A percentile compares a stretch with the other conserved stretches of the same genome.
These are phyloP conservation scores for Xylariaceae sp. DNA, from an alignment of 2,329 filamentous ascomycete genomes.

Conservation along the genomic window DNA sequence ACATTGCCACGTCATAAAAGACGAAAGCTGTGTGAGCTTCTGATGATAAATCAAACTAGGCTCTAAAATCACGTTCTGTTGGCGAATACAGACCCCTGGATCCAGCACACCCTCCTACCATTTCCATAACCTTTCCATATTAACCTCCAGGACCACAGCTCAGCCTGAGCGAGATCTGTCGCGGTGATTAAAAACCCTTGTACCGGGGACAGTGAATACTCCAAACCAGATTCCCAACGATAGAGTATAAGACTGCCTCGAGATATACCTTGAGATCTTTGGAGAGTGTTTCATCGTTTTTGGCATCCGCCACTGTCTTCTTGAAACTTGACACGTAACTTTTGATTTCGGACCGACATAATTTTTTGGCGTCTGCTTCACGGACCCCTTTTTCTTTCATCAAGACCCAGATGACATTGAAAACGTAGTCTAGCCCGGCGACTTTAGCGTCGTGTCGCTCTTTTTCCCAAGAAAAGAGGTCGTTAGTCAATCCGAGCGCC, in stretches of 20 bases:
- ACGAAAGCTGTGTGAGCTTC: no score
- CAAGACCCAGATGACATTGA: constrained; percentile 38
- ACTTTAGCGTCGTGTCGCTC: constrained; percentile 28
- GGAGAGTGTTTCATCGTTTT: constrained; percentile 13
- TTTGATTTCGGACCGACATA: constrained; percentile 24
- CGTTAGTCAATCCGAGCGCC: constrained; percentile 34
- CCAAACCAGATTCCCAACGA: constrained; percentile 34
- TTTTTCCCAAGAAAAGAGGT: constrained; percentile 37
- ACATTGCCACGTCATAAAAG: no score
- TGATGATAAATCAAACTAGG: no score
- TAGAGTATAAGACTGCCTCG: constrained; percentile 28
- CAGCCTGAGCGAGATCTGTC: neutral
- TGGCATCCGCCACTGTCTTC: constrained; percentile 9
- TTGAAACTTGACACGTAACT: constrained; percentile 13
- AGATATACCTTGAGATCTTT: constrained; percentile 27
- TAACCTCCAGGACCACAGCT: no score
- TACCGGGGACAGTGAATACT: constrained; percentile 34
- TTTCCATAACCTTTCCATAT: no score
- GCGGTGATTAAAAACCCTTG: constrained; percentile 2
- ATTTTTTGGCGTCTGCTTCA: constrained; percentile 26
- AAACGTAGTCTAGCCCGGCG: constrained; percentile 26
- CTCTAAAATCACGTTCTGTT: no score
- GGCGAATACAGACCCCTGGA: no score
- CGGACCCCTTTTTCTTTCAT: constrained; percentile 32
- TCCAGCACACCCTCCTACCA: no score